Evolutionary conservation across 2,329 filamentous ascomycete genomes (phyloP), one percentile per base, ranked within the genome.

Genomic region (Pseudodiploospora longispora): DNA sequence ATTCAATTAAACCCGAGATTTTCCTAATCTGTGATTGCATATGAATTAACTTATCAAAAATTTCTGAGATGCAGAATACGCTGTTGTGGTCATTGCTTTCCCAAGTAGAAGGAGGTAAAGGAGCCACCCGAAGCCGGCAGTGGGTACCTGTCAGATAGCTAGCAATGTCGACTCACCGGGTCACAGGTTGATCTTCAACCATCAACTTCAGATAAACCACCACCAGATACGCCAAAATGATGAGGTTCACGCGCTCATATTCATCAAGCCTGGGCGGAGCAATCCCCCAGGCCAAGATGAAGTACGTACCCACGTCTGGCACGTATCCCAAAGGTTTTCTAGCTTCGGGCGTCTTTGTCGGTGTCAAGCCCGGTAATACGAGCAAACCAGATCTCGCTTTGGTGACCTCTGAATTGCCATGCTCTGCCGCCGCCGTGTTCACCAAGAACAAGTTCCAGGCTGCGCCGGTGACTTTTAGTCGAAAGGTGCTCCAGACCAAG

Each of bases 391-490:
- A 98, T 63, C 77, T 98, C 40, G 88, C 90, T 32, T 76, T 98
- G 53, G 77, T 98, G 51, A 82, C 84, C 12, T 97, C 93, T 6
- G 87, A 95, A 57, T 75, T 75, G 42, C 88, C 90, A 43, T 96
- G 89, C 64, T 77, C 87, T 6, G 90, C 85, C 7, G 88, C 90
- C 1, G 93, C 89, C 6, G 90, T 97, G 38, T 96, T 97, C 70
- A 98, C 93, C 43, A 94, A 89, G 66, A 98, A 98, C 71, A 90
- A 91, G 65, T 98, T 98, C 69, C 90, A 96, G 67, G 93, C 93
- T 12, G 93, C 93, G 8, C 93, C 93, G 5, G 91, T 98, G 37
- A 88, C 87, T 30, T 85, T 95, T 49, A 91, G 85, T 64, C 76
- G 82, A 51, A 74, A 83, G 46, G 78, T 90, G 48, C 69, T 95